Evolutionary conservation across 768 basidiomycete species (phyloP).

Genomic region (Phylloporus sp.): DNA sequence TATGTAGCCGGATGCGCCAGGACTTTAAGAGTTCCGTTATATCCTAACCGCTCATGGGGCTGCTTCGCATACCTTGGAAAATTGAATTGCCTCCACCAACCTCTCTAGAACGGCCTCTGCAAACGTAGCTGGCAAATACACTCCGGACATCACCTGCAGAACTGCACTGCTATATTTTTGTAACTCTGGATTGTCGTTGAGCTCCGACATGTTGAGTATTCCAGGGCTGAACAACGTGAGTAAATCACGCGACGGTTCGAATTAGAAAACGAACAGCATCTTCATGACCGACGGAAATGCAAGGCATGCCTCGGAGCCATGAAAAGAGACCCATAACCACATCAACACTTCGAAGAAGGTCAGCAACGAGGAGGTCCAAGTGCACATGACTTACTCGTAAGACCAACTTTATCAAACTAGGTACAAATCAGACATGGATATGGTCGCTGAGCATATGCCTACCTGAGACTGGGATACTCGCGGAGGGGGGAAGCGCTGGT

Average conservation of each 20-base stretch:
- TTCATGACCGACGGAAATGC: constrained; percentile 74
- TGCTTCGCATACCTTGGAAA: constrained; percentile 54
- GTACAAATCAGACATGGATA: constrained; percentile 17
- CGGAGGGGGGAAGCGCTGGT: constrained; percentile 77
- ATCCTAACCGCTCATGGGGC: constrained; percentile 1
- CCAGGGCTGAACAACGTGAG: constrained; percentile 57
- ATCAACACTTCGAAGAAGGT: constrained; percentile 52
- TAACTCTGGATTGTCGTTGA: constrained; percentile 79
- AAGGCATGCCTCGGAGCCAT: constrained; percentile 68
- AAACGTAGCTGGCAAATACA: constrained; percentile 66
- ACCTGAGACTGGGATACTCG: constrained; percentile 79
- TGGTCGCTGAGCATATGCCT: constrained; percentile 7
- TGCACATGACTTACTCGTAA: constrained; percentile 53
- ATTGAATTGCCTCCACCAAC: constrained; percentile 69
- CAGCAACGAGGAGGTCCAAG: constrained; percentile 3
- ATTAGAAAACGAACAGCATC: constrained; percentile 56
- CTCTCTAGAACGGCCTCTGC: constrained; percentile 55
- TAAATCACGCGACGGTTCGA: not conserved
- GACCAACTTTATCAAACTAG: constrained; percentile 82
- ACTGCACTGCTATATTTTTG: constrained; percentile 78
- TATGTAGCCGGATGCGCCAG: constrained; percentile 86
- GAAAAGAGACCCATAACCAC: constrained; percentile 76
- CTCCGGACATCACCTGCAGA: constrained; percentile 75
- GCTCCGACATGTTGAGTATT: constrained; percentile 84
- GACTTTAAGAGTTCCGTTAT: constrained; percentile 45